Evolutionary conservation across 345 rosid genomes (phyloP).

Genomic region (Hibiscus syriacus): DNA sequence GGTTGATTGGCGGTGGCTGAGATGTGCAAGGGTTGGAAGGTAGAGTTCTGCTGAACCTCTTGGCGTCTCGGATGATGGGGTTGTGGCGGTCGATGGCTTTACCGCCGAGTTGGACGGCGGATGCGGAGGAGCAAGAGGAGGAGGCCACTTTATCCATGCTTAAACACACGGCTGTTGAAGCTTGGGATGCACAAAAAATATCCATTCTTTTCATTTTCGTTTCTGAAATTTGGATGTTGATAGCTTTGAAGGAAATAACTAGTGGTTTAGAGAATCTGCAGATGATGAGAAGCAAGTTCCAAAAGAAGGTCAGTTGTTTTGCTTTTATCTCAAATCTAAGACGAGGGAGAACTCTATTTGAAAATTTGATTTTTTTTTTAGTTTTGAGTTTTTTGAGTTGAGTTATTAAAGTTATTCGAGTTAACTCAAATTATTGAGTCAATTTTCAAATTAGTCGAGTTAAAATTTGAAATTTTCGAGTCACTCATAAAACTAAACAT

Average conservation of each 20-base stretch:
- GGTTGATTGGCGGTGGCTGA: conserved; percentile 33
- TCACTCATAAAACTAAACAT: no score
- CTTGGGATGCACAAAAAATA: conserved; percentile 78
- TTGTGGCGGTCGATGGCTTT: conserved; percentile 83
- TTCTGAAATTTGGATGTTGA: conserved; percentile 6
- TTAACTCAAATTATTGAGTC: no score
- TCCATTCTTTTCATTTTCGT: conserved; percentile 37
- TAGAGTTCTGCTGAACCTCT: conserved; percentile 39
- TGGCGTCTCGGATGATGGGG: conserved; percentile 69
- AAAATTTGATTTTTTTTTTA: no score
- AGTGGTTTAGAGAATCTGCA: conserved; percentile 27
- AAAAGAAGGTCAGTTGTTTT: background rate
- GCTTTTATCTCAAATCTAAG: background rate
- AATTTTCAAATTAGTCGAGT: no score
- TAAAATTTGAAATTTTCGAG: no score
- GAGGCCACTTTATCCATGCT: conserved; percentile 46
- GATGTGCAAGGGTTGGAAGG: conserved; percentile 31
- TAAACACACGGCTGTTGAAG: conserved; percentile 66
- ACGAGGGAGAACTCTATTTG: no score
- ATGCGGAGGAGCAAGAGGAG: conserved; percentile 22
- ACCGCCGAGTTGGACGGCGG: conserved; percentile 34
- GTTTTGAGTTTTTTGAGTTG: no score
- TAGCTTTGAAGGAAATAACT: conserved; percentile 5
- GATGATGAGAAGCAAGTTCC: conserved; percentile 6
- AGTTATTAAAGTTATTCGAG: no score